Evolutionary conservation across 176 grass and related monocot species (phyloP).

Genomic region (Dactylis glomerata): DNA sequence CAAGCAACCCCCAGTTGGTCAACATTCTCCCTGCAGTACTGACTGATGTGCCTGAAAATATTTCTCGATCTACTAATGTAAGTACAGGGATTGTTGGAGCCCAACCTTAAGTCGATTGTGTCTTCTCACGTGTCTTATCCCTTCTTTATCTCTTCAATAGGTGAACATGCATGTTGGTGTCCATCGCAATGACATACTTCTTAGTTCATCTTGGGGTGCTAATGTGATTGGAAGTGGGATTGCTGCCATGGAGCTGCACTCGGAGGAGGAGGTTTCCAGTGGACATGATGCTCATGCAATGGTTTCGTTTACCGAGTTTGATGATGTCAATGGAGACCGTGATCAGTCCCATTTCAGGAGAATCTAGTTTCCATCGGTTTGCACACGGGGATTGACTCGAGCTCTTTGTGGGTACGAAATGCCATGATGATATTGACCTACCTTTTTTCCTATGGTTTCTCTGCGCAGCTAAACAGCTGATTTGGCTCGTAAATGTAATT

Average conservation of each 20-base stretch:
- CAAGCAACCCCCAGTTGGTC: conserved; percentile 39
- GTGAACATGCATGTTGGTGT: conserved; percentile 34
- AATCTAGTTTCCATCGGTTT: neutral
- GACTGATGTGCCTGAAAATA: conserved; percentile 34
- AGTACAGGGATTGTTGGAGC: neutral
- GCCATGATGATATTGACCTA: conserved; percentile 18
- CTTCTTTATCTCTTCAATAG: conserved; percentile 20
- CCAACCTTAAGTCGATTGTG: neutral
- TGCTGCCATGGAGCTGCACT: conserved; percentile 23
- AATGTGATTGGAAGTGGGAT: conserved; percentile 36
- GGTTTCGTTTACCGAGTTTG: conserved; percentile 8
- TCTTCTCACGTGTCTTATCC: conserved; percentile 12
- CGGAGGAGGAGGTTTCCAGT: conserved; percentile 10
- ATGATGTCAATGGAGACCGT: neutral
- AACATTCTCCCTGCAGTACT: conserved; percentile 49
- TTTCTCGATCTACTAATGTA: conserved; percentile 37
- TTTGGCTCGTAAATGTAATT: conserved; percentile 43
- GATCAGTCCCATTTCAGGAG: conserved; percentile 24
- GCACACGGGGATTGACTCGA: neutral
- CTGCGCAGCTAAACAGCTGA: neutral
- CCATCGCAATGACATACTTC: conserved; percentile 8
- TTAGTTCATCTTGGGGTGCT: conserved; percentile 17
- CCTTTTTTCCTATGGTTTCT: conserved; percentile 14
- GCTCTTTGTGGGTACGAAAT: neutral
- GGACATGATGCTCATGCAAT: conserved; percentile 19